phyloP scores from a whole-genome alignment of 345 rosid species.

The Linum lewisii region DNA sequence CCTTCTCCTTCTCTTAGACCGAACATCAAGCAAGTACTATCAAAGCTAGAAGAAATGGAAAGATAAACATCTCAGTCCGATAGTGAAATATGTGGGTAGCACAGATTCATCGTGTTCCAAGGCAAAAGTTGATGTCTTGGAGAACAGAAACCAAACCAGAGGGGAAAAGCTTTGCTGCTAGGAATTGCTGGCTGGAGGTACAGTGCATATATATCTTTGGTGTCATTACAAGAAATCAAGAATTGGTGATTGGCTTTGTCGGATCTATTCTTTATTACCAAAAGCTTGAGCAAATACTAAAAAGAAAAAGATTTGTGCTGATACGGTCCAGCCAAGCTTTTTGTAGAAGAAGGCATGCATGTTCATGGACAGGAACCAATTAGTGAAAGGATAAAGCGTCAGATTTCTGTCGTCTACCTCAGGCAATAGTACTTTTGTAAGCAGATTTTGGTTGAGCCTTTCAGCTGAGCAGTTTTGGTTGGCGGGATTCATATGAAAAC shows the following conservation, averaged over 20 bases:
- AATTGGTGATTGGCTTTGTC: background rate
- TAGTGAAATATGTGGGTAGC: conserved; percentile 13
- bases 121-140: conserved; percentile 4
- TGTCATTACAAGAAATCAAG: background rate
- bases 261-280: background rate
- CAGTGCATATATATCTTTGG: background rate
- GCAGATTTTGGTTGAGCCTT: too few species aligned
- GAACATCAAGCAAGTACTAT: conserved; percentile 47
- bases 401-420: background rate
- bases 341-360: background rate
- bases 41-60: conserved; percentile 58
- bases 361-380: background rate
- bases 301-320: background rate
- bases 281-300: background rate
- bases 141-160: background rate
- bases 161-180: background rate
- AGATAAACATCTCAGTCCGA: conserved; percentile 16
- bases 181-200: too few species aligned
- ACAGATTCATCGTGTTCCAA: too few species aligned
- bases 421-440: background rate
- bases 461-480: background rate
- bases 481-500: background rate
- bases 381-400: background rate
- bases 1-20: conserved; percentile 83
- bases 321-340: background rate